Base-by-base conservation (phyloP, 331 rosid species). In the Cucumis variabilis region DNA sequence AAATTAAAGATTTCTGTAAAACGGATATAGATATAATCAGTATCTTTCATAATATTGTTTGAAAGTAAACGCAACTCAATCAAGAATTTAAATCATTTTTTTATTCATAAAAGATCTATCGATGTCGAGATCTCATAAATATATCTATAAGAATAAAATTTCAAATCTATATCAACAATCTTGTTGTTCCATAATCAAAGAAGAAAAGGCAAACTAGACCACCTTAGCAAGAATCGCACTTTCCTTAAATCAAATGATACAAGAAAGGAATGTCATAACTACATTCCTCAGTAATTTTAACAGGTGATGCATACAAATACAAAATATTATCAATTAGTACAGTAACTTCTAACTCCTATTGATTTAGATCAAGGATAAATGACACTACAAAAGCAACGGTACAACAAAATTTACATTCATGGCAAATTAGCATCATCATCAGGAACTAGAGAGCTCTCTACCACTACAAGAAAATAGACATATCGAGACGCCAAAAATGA, bases 371-470 rank as follows among this genome's bases (percentile, higher is more conserved):
- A 28, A 28, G 20, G 20, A 16, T 81, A 28, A 58, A 81, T 28
- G 27, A 20, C 70, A 7, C 70, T 81, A 21, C 85, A 81, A 81
- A 53, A 30, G 85, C 50, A 80, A 75, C 23, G 69, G 51, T 81
- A 81, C 60, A 27, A 81, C 85, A 81, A 81, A 58, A 81, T 81
- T 81, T 81, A 81, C 85, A 81, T 81, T 81, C 85, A 58, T 81
- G 85, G 27, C 70, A 81, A 70, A 27, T 80, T 55, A 53, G 33
- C 85, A 80, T 17, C 85, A 76, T 17, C 85, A 76, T 76, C 27
- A 21, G 16, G 84, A 78, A 50, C 83, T 78, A 81, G 67, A 81
- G 46, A 58, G 85, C 68, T 80, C 51, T 58, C 70, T 55, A 81
- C n/a, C n/a, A n/a, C n/a, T n/a, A n/a, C n/a, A n/a, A n/a, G n/a